Base-by-base conservation (phyloP, 352 stramenopile genomes). In the Pythium aristosporum region DNA sequence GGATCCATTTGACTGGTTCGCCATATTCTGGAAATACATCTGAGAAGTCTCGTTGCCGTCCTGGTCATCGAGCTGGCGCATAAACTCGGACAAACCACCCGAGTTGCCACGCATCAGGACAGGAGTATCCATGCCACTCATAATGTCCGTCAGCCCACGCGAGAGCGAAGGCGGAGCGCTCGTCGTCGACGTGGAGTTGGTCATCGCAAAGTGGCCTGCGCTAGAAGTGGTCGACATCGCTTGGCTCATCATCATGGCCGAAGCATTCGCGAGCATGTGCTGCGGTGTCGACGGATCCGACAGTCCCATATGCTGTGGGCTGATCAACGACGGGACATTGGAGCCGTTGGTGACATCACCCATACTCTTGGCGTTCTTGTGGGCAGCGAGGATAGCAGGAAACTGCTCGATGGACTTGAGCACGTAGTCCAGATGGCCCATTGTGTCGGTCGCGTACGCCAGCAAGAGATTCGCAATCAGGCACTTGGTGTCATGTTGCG, bases 401-500 rank as follows among this genome's bases (percentile, higher is more conserved):
- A 90, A 84, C 15, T 75, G 78, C 53, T 94, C 85, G 44, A 90
- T 86, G 0, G 82, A 80, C 61, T 92, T 94, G 37, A 94, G 76
- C 37, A 94, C 73, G 25, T 83, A 88, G 56, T 94, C 81, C 20
- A 92, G 69, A 41, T 92, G 81, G 4, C 78, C 72, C 69, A 91
- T 87, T 0, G 85, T 94, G 44, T 91, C 81, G 9, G 85, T 92
- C 20, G 82, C 82, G 61, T 94, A 94, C 23, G 79, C 87, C 32
- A 94, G 73, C 53, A 94, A 58, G 15, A 94, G 64, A 65, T 94
- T 94, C 9, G 85, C 85, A 37, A 94, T 92, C 50, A 92, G 47
- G 41, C 85, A 94, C 73, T 92, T 92, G 23, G 77, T 84, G 55
- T 94, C 85, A 67, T 94, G 85, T 41, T 92, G 82, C 8, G 85